Base-by-base conservation (phyloP, 768 basidiomycete species). In the Hirschioporus abietinus region DNA sequence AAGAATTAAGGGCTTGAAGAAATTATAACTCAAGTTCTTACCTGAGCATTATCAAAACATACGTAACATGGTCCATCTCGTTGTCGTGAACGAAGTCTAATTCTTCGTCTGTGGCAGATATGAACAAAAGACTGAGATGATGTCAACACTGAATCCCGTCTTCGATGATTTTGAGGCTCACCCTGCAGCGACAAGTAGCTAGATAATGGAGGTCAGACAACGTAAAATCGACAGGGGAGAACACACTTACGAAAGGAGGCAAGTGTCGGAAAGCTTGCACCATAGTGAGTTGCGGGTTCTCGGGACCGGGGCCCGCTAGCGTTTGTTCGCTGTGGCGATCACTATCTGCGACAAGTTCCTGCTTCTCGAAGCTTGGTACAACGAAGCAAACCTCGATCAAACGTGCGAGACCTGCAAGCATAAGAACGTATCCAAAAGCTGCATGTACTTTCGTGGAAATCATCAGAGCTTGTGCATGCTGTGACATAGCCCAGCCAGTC, bases 91-190 rank as follows among this genome's bases (percentile, higher is more conserved):
- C 85, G 68, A 83, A 91, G 26, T 82, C 72, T 30, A 96, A 78
- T 75, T 96, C 93, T 78, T 98, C 95, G 74, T 98, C 94, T 0
- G 96, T 97, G 0, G 90, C 96, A 17, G 91, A 91, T 87, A 96
- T 93, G 81, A 98, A 97, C 20, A 94, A 77, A 1, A 95, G 76
- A 7, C 92, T 91, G 66, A 1, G 66, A 60, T 42, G 20, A 2
- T 30, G 67, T 65, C 1, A 35, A 24, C 63, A 7, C 7, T 27
- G 36, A 23, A 7, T 58, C 24, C 18, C 12, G 15, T 52, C 42
- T 52, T 1, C 20, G 30, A 30, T 30, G 68, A 58, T 60, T 59
- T 10, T 15, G 35, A 24, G 18, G 70, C 81, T 71, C 77, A 91
- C 90, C 91, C 92, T 65, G 91, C 84, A 20, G 88, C 79, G 17